A percentile compares a stretch with the other conserved stretches of the same genome.
phyloP scores from a whole-genome alignment of 2,329 filamentous ascomycete genomes.

The Orbilia brochopaga region DNA sequence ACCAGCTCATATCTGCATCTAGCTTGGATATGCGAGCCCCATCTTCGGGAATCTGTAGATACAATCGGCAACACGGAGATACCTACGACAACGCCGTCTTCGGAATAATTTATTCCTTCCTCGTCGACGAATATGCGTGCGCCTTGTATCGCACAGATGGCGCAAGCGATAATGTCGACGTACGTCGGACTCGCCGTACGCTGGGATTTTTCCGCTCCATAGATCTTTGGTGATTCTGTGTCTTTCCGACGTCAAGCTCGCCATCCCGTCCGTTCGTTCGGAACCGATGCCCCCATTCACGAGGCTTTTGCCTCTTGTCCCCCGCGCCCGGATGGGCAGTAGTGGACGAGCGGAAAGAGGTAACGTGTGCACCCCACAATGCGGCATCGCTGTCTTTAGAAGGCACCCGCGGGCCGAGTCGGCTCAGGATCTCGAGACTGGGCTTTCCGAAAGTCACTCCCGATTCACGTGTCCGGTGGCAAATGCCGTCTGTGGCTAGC shows the following conservation, averaged over 20 bases:
- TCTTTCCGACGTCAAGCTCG: constrained; percentile 31
- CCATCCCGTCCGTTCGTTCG: constrained; percentile 20
- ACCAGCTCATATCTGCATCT: neutral
- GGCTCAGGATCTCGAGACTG: neutral
- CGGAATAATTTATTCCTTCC: no score
- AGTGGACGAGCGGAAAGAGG: neutral
- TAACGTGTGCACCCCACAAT: constrained; percentile 23
- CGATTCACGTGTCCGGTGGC: neutral
- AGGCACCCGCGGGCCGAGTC: constrained; percentile 23
- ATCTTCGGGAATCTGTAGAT: neutral
- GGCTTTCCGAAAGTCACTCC: neutral
- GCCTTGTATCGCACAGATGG: no score
- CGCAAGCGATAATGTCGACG: no score
- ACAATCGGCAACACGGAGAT: no score
- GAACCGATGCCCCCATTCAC: neutral
- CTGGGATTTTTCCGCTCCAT: neutral
- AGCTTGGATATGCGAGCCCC: neutral
- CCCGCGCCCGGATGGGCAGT: neutral
- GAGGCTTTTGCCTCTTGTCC: neutral
- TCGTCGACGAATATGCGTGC: no score
- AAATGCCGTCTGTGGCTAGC: neutral
- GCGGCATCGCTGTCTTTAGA: constrained; percentile 23
- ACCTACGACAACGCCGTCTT: no score
- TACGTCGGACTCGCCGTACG: neutral
- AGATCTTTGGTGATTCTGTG: neutral